Base-by-base conservation (phyloP, 345 rosid genomes). In the Populus deltoides region DNA sequence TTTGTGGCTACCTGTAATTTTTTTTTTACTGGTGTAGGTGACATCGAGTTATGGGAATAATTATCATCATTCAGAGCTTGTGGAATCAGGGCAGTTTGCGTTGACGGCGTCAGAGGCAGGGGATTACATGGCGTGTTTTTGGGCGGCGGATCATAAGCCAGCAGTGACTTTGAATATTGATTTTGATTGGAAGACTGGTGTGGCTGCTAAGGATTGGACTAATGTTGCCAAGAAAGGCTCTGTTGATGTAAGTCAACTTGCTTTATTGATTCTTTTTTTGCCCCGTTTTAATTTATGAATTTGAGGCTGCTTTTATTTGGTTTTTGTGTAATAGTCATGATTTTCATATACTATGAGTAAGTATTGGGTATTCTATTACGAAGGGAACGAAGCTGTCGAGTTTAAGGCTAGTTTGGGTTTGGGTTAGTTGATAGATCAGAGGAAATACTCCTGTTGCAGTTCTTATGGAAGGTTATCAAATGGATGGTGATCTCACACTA, bases 161-260 rank as follows among this genome's bases (percentile, higher is more conserved):
- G 76, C 76, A 72, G 57, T 78, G 3, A 92, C 86, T 5, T 16
- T 91, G 84, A 89, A 90, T 35, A 62, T 93, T 36, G 99, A 96
- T 80, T 92, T 96, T 36, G 98, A 93, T 24, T 93, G 98, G 99
- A 93, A 80, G 73, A 84, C 91, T 18, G 99, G 99, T 47, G 82
- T 96, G 27, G 90, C 90, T 18, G 88, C 97, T 70, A 96, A 90
- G 82, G 90, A 86, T 73, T 96, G 98, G 98, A 73, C 85, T 55
- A 92, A 74, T 75, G 89, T 93, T 3, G 99, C 99, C 73, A 96
- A 96, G 94, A 93, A 93, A 82, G 93, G 90, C 72, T 88, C 93
- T 81, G 89, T 93, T 68, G 92, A 92, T 69, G 99, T 96, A 82
- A 89, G 96, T 87, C 20, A 18, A 6, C 22, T 22, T 17, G 15